Percentiles rank a stretch among this genome's conserved stretches.
These are phyloP conservation scores for Aspergillus sp. DNA, from an alignment of 2,329 filamentous ascomycete species.

Conservation along the genomic window DNA sequence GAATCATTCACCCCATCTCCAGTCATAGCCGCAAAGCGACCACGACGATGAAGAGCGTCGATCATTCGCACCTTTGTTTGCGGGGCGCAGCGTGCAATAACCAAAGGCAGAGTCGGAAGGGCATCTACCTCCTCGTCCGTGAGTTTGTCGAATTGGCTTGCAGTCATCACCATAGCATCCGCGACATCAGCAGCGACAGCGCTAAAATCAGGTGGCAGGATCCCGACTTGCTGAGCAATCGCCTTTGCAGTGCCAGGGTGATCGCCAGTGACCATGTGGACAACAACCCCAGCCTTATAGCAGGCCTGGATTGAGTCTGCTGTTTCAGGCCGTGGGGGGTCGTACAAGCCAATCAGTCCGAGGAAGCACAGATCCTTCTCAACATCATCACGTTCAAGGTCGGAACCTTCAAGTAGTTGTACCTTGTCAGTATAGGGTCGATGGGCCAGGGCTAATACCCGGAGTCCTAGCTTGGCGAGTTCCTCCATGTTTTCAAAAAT, in stretches of 20 bases:
- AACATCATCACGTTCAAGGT: constrained; percentile 55
- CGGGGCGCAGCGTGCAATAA: constrained; percentile 60
- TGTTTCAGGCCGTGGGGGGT: constrained; percentile 80
- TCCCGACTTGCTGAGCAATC: constrained; percentile 80
- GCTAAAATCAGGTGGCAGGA: constrained; percentile 65
- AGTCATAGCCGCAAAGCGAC: constrained; percentile 82
- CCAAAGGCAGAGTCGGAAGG: constrained; percentile 55
- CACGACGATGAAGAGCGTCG: constrained; percentile 57
- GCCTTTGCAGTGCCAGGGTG: constrained; percentile 76
- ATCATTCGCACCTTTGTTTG: constrained; percentile 53
- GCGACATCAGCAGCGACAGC: constrained; percentile 62
- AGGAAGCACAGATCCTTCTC: constrained; percentile 71
- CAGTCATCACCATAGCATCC: constrained; percentile 69
- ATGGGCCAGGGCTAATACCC: constrained; percentile 67
- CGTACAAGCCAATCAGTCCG: constrained; percentile 83
- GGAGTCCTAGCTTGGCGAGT: constrained; percentile 64
- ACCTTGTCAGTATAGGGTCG: constrained; percentile 19
- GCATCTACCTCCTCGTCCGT: constrained; percentile 70
- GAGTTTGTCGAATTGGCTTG: constrained; percentile 75
- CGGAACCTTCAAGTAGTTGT: constrained; percentile 15
- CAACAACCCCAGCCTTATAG: constrained; percentile 70
- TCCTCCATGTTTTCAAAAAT: constrained; percentile 69
- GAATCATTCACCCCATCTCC: constrained; percentile 88
- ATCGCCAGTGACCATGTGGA: constrained; percentile 84
- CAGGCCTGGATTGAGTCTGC: constrained; percentile 69